phyloP scores from a whole-genome alignment of 768 basidiomycete species.

The Gloeophyllum trabeum region DNA sequence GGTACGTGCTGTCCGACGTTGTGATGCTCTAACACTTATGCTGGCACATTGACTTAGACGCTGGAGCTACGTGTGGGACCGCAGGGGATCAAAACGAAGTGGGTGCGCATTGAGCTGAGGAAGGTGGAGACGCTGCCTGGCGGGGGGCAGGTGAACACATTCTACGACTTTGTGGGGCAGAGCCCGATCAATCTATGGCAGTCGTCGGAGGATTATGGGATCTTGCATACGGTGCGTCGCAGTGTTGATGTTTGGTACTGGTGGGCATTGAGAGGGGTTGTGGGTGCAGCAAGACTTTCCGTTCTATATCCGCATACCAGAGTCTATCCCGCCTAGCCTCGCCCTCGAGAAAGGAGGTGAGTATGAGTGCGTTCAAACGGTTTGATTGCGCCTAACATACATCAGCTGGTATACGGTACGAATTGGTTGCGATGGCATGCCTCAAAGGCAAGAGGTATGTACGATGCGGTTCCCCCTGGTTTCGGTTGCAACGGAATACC shows the following conservation, averaged over 20 bases:
- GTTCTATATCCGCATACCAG: constrained; percentile 86
- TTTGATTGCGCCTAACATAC: neutral
- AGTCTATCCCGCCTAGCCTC: constrained; percentile 81
- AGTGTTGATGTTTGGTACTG: constrained; percentile 3
- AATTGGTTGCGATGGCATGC: constrained; percentile 80
- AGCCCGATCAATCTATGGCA: constrained; percentile 82
- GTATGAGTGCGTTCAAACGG: constrained; percentile 7
- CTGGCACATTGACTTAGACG: constrained; percentile 32
- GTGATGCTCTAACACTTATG: constrained; percentile 6
- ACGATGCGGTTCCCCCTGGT: too few species aligned
- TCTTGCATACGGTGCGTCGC: constrained; percentile 47
- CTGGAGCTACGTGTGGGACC: constrained; percentile 74
- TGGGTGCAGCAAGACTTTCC: constrained; percentile 67
- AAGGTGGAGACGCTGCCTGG: constrained; percentile 81
- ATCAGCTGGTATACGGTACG: constrained; percentile 78
- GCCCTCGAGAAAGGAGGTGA: constrained; percentile 66
- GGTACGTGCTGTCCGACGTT: constrained; percentile 33
- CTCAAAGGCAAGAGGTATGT: constrained; percentile 76
- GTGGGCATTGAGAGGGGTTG: constrained; percentile 3
- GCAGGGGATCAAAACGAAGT: constrained; percentile 79
- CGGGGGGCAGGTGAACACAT: constrained; percentile 57
- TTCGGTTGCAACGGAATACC: too few species aligned
- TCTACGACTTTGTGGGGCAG: constrained; percentile 71
- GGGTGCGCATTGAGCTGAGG: constrained; percentile 84
- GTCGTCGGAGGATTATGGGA: constrained; percentile 61